Base-by-base conservation (phyloP, 2,329 filamentous ascomycete species). In the Penicillium sumatraense region DNA sequence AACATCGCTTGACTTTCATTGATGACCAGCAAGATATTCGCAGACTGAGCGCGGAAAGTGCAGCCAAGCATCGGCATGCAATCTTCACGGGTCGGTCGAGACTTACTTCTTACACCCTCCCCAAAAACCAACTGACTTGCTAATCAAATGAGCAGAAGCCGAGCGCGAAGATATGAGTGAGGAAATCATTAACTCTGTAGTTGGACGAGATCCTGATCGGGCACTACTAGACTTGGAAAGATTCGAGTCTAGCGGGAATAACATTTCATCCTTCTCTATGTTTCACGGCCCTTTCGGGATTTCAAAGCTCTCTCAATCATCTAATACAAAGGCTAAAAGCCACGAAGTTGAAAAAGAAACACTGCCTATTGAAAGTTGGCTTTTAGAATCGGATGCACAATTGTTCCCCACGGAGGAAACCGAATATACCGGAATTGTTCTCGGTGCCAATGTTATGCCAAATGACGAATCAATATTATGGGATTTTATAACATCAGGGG, bases 261-360 rank as follows among this genome's bases (percentile, higher is more conserved):
- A 35, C 9, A 36, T 10, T 1, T 14, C 20, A 1, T 31, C 35
- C 0, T 58, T 53, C 14, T 48, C 49, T 1, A 33, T 54, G 5
- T 61, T 61, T 24, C 49, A 40, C 14, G 60, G 60, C 0, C 60
- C 60, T 5, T 63, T 63, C 35, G 58, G 60, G 4, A 52, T 59
- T 38, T 53, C 55, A 13, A 57, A 54, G 16, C 41, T 54, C 14
- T 10, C 31, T 9, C 13, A 38, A 10, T 35, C 26, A 10, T 18
- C 18, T 11, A 33, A 40, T 14, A 18, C 23, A 23, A 16, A 49
- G n/a, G 24, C 4, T n/a, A 14, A 21, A 41, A 31, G 27, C 23
- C 24, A 16, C 5, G 14, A 29, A 29, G 24, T 9, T 1, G 9
- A 45, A 1, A 20, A 49, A 1, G 18, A 5, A 10, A 3, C 27